Evolutionary conservation across 2,329 filamentous ascomycete genomes (phyloP), one percentile per base, ranked within the genome.

Genomic region (Colletotrichum chlorophyti): DNA sequence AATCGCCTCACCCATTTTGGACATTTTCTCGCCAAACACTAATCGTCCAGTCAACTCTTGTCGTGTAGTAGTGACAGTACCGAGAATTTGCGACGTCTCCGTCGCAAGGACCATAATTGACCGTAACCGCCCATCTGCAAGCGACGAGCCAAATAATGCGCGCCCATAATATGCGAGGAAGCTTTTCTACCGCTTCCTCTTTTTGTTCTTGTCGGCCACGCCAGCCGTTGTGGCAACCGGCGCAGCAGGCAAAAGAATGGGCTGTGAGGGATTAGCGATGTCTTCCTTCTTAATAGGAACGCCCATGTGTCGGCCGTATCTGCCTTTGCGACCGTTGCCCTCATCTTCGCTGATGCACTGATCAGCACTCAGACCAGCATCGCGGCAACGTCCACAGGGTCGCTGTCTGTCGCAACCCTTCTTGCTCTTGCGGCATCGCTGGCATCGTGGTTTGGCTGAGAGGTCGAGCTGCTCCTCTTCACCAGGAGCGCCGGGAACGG

Each of bases 401-500:
- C 95, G 89, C 76, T 98, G 95, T 58, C 95, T 89, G 78, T 99
- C 95, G 72, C 95, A 99, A 11, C 95, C 95, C 78, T 99, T 99
- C 83, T 99, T 99, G 79, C 94, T 98, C 85, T 99, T 99, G 69
- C 95, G 90, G 82, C 95, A 99, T 58, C 95, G 90, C 74, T 99
- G 95, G 80, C 95, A 99, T 63, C 95, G 93, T 54, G 95, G 95
- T 77, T 98, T 97, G 65, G 90, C 93, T 0, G 94, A 97, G 17
- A 98, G 79, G 67, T 99, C 94, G 3, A 93, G 95, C 45, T 97
- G 81, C 55, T 97, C 93, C 64, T 97, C 93, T 64, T 97, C 91
- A 65, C 93, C 91, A 27, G 81, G 79, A 43, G 81, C 84, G 7
- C 79, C 77, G 5, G 80, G 75, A 42, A 79, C 64, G 32, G 73